Evolutionary conservation across 257 asterid species (phyloP).

Genomic region (Petunia secreta): DNA sequence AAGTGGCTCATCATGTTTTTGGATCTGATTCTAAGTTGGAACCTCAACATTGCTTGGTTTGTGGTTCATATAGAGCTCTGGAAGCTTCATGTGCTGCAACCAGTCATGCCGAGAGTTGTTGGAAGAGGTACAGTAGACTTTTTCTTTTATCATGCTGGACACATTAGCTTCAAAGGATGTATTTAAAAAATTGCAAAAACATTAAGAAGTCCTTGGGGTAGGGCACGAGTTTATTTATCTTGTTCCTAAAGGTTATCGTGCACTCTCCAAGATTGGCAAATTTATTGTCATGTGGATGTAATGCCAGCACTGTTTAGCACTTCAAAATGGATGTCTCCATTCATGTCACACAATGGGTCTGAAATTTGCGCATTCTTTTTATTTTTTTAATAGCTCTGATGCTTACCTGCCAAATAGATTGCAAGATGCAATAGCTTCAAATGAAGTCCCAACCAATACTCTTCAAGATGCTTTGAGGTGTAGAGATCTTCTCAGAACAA

Average conservation of each 20-base stretch:
- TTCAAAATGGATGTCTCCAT: not conserved
- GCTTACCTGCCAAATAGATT: constrained; percentile 44
- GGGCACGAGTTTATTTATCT: constrained; percentile 6
- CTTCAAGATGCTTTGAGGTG: constrained; percentile 53
- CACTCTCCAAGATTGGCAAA: constrained; percentile 9
- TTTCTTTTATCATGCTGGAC: constrained; percentile 11
- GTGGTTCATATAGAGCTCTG: constrained; percentile 62
- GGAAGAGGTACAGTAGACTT: constrained; percentile 53
- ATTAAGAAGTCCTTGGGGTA: not conserved
- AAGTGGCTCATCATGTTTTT: constrained; percentile 47
- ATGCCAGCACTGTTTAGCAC: constrained; percentile 1
- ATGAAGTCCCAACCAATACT: constrained; percentile 40
- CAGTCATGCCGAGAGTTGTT: constrained; percentile 47
- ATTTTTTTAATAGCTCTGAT: constrained; percentile 22
- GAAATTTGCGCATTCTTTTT: not conserved
- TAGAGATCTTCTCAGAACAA: constrained; percentile 41
- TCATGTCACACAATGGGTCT: not conserved
- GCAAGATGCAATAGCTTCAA: constrained; percentile 61
- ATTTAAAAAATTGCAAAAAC: not conserved
- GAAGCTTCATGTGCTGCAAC: constrained; percentile 54
- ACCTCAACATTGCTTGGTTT: constrained; percentile 66
- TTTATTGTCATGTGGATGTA: not conserved
- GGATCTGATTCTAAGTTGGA: constrained; percentile 41
- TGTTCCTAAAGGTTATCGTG: not conserved
- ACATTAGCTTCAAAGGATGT: not conserved